phyloP scores from a whole-genome alignment of 2,329 filamentous ascomycete species.

The Botrytis fabae region DNA sequence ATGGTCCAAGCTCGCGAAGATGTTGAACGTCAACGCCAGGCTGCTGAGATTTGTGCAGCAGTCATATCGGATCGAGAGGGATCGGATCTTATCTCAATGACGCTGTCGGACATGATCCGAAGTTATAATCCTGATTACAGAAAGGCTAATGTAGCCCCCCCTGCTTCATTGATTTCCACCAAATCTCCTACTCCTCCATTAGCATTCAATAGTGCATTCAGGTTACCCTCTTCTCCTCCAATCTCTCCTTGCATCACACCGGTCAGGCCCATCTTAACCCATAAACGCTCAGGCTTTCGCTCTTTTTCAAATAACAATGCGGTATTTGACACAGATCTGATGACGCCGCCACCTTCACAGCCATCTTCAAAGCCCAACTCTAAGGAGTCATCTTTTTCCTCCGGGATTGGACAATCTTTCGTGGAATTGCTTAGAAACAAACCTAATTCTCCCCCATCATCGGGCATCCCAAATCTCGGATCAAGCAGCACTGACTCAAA shows the following conservation, averaged over 20 bases:
- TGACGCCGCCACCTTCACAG: conserved; percentile 4
- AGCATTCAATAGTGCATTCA: conserved; percentile 4
- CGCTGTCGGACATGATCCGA: conserved; percentile 17
- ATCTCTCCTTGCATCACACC: conserved; percentile 1
- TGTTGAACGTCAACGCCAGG: background rate
- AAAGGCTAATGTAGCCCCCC: background rate
- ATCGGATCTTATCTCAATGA: background rate
- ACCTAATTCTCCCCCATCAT: background rate
- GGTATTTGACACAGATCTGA: background rate
- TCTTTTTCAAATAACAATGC: background rate
- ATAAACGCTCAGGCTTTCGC: background rate
- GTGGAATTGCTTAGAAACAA: conserved; percentile 4
- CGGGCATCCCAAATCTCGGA: conserved; percentile 1
- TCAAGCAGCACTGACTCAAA: conserved; percentile 15
- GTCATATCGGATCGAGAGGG: background rate
- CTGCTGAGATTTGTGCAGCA: background rate
- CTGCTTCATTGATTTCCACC: background rate
- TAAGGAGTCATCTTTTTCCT: background rate
- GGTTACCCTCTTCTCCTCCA: background rate
- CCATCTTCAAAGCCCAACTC: background rate
- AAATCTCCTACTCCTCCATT: conserved; percentile 7
- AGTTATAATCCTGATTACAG: conserved; percentile 10
- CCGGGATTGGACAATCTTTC: conserved; percentile 10
- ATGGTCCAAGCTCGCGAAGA: background rate
- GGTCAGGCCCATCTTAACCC: background rate